Percentiles rank a stretch among this genome's conserved stretches.
These are phyloP conservation scores for Chloranthus sessilifolius DNA, from an alignment of 164 flowering plant species.

Conservation along the genomic window DNA sequence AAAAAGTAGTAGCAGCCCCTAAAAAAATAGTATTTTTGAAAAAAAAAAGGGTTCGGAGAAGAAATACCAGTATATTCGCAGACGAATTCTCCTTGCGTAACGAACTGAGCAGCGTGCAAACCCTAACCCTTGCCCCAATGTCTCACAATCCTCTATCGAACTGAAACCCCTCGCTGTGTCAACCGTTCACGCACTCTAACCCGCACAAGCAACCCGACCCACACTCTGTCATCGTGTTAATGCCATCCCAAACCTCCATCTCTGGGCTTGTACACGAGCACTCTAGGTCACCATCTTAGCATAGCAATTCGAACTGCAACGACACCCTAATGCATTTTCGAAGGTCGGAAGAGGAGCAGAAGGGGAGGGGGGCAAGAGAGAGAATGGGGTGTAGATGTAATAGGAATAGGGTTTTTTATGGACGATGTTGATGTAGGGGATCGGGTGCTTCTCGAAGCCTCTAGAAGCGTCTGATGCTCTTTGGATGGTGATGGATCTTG, in stretches of 20 bases:
- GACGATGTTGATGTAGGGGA: slow-evolving; percentile 61
- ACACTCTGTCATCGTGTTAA: slow-evolving; percentile 65
- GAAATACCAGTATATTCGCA: slow-evolving; percentile 83
- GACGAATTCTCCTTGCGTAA: slow-evolving; percentile 49
- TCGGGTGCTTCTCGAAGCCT: slow-evolving; percentile 46
- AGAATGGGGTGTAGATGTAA: slow-evolving; percentile 65
- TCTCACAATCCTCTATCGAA: slow-evolving; percentile 53
- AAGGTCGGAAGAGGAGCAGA: slow-evolving; percentile 7
- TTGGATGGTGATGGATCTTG: slow-evolving; percentile 38
- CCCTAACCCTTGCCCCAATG: slow-evolving; percentile 74
- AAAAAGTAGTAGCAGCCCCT: too few relatives aligned
- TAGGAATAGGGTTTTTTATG: slow-evolving; percentile 52
- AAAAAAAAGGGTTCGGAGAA: too few relatives aligned
- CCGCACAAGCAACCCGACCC: slow-evolving; percentile 68
- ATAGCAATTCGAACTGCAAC: slow-evolving; percentile 34
- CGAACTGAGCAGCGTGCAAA: slow-evolving; percentile 53
- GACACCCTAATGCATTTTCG: slow-evolving; percentile 42
- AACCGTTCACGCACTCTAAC: slow-evolving; percentile 51
- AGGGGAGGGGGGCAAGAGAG: slow-evolving; percentile 21
- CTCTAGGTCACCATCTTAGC: slow-evolving; percentile 16
- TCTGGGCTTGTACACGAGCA: slow-evolving; percentile 35
- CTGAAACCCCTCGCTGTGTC: slow-evolving; percentile 59
- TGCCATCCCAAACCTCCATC: slow-evolving; percentile 18
- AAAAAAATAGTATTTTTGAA: too few relatives aligned
- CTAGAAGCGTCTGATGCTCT: slow-evolving; percentile 70